Evolutionary conservation across 371 early-diverging fungal species (phyloP), one percentile per base, ranked within the genome.

Genomic region (Rozella allomycis): DNA sequence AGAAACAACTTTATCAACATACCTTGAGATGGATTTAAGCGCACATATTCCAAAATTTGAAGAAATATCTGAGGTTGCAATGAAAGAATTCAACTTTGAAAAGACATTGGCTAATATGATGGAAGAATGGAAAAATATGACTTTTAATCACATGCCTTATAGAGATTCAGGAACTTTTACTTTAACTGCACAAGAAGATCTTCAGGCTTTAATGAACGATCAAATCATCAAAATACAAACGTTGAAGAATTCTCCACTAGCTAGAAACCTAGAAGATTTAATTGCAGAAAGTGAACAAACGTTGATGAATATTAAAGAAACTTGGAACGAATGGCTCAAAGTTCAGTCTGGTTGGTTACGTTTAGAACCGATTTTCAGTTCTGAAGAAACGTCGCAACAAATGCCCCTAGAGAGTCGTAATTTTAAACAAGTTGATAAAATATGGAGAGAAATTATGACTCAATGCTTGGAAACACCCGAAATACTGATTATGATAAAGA

Each of bases 261-360:
- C n/a, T n/a, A n/a, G n/a, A n/a, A n/a, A n/a, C n/a, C n/a, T n/a
- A n/a, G n/a, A n/a, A 27, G 28, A 27, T 3, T 14, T 17, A 27
- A 17, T 27, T 27, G 10, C 17, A 34, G 25, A 23, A 10, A 14
- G 22, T 13, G 63, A 17, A 49, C 57, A 20, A 52, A 59, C 54
- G 37, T 46, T 43, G 29, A 55, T 6, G 44, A 33, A 6, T 42
- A 47, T 43, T 62, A 29, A 20, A 38, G 58, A 63, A 19, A 49
- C 57, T 25, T 52, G 59, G 25, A 60, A 63, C 32, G 32, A 49
- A 3, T 63, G 63, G 65, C 52, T 64, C 14, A 50, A 60, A 38
- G 61, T 64, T 16, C 64, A 63, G 34, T 45, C 64, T 3, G 60
- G 60, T 3, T 63, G 64, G 64, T 41, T 60, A n/a, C 59, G 60